Evolutionary conservation across 768 basidiomycete genomes (phyloP).

Genomic region (Guyanaporus albipodus): DNA sequence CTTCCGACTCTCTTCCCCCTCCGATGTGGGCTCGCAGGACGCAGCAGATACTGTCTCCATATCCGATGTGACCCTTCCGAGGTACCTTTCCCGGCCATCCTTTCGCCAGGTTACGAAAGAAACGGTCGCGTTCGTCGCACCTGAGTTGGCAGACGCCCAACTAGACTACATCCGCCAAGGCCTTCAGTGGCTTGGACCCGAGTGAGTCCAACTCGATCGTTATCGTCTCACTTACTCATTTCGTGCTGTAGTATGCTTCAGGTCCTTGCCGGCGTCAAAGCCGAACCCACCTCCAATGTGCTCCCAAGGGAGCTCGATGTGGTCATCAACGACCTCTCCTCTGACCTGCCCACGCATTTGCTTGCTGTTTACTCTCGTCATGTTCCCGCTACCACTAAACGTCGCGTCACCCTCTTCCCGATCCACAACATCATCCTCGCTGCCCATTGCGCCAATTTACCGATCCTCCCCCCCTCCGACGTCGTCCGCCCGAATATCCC

Average conservation of each 20-base stretch:
- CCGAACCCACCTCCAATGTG: conserved; percentile 12
- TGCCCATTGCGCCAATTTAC: conserved; percentile 28
- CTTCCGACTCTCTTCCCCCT: conserved; percentile 26
- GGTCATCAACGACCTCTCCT: conserved; percentile 28
- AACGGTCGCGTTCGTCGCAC: conserved; percentile 20
- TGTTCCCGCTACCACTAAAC: conserved; percentile 21
- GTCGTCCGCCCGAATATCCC: conserved; percentile 7
- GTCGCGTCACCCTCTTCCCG: conserved; percentile 34
- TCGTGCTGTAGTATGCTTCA: conserved; percentile 24
- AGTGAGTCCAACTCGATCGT: conserved; percentile 9
- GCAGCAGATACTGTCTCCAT: conserved; percentile 5
- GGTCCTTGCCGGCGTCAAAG: conserved; percentile 29
- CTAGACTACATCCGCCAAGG: conserved; percentile 27
- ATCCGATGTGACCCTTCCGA: conserved; percentile 17
- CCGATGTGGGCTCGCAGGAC: conserved; percentile 4
- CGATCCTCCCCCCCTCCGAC: conserved; percentile 15
- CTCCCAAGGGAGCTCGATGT: conserved; percentile 30
- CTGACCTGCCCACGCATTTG: conserved; percentile 32
- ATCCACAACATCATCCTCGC: conserved; percentile 37
- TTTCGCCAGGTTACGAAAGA: conserved; percentile 12
- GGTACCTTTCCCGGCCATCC: conserved; percentile 22
- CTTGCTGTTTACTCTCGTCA: conserved; percentile 28
- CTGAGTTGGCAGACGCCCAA: conserved; percentile 24
- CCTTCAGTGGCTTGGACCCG: conserved; percentile 26
- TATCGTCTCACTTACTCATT: conserved; percentile 8